Percentiles rank a stretch among this genome's conserved stretches.
These are phyloP conservation scores for Leptographium flavum DNA, from an alignment of 2,329 filamentous ascomycete genomes.

Conservation along the genomic window DNA sequence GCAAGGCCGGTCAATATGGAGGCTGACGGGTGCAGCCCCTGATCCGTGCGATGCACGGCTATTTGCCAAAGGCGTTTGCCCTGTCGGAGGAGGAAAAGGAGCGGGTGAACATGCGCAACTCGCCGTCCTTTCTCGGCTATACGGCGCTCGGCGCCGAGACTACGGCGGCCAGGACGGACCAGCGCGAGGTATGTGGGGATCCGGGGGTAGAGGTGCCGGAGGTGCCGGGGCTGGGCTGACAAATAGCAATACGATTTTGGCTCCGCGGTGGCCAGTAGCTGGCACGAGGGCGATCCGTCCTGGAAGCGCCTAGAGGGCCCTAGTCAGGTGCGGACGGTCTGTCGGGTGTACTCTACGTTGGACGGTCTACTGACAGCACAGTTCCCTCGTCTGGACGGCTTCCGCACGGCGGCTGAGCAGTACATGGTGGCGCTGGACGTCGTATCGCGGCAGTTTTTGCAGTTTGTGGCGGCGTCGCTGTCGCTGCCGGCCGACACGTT, in stretches of 20 bases:
- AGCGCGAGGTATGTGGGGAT: conserved; percentile 19
- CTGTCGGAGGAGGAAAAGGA: conserved; percentile 24
- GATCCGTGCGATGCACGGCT: conserved; percentile 22
- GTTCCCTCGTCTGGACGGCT: conserved; percentile 12
- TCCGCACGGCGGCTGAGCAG: conserved; percentile 23
- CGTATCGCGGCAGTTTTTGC: conserved; percentile 37
- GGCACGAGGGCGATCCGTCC: conserved; percentile 15
- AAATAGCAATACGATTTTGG: conserved; percentile 39
- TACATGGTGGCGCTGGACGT: conserved; percentile 37
- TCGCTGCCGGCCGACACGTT: conserved; percentile 33
- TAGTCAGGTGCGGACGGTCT: conserved; percentile 21
- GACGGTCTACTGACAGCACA: too few species aligned
- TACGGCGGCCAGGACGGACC: conserved; percentile 36
- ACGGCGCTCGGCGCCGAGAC: conserved; percentile 39
- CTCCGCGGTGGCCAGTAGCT: neutral
- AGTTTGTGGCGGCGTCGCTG: conserved; percentile 40
- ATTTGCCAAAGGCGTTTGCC: conserved; percentile 28
- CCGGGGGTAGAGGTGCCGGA: neutral
- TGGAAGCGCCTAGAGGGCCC: conserved; percentile 30
- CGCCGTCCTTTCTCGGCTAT: conserved; percentile 47
- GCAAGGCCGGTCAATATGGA: neutral
- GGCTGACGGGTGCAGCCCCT: conserved; percentile 6
- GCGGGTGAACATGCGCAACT: conserved; percentile 31
- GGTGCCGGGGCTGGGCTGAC: neutral
- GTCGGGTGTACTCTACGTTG: too few species aligned